phyloP scores from a whole-genome alignment of 306 rosid genomes.

The Quillaja saponaria region DNA sequence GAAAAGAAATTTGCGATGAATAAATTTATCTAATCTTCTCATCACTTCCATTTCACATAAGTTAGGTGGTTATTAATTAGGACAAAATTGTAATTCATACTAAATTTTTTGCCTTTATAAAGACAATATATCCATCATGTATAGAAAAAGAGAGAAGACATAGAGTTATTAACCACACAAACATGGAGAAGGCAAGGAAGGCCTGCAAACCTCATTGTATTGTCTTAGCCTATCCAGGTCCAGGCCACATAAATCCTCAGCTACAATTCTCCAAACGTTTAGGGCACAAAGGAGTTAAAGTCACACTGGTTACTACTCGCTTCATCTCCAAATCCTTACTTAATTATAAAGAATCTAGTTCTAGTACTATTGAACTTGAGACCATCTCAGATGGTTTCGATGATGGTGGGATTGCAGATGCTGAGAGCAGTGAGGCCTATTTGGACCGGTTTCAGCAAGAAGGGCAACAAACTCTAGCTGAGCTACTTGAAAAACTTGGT shows the following conservation, averaged over 20 bases:
- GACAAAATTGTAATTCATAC: too few relatives aligned
- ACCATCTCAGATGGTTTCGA: slow-evolving; percentile 52
- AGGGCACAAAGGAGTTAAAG: slow-evolving; percentile 33
- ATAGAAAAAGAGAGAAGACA: too few relatives aligned
- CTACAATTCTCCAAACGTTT: slow-evolving; percentile 46
- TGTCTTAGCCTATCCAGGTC: slow-evolving; percentile 41
- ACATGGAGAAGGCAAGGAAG: slow-evolving; percentile 24
- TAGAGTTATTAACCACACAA: too few relatives aligned
- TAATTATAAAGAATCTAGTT: neutral
- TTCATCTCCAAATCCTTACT: slow-evolving; percentile 6
- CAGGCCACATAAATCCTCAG: slow-evolving; percentile 50
- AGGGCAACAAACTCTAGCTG: slow-evolving; percentile 29
- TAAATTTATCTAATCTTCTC: too few relatives aligned
- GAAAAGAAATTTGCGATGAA: too few relatives aligned
- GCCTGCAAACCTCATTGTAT: slow-evolving; percentile 39
- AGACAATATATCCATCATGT: too few relatives aligned
- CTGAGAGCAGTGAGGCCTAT: neutral
- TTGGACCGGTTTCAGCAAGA: slow-evolving; percentile 17
- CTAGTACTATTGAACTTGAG: slow-evolving; percentile 28
- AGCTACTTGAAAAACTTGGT: slow-evolving; percentile 28
- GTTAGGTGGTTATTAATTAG: too few relatives aligned
- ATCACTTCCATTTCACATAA: too few relatives aligned
- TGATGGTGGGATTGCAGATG: neutral
- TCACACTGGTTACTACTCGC: slow-evolving; percentile 36
- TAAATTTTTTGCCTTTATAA: too few relatives aligned